These are phyloP conservation scores for Suillus subalutaceus DNA, from an alignment of 768 basidiomycete species.

Conservation along the genomic window DNA sequence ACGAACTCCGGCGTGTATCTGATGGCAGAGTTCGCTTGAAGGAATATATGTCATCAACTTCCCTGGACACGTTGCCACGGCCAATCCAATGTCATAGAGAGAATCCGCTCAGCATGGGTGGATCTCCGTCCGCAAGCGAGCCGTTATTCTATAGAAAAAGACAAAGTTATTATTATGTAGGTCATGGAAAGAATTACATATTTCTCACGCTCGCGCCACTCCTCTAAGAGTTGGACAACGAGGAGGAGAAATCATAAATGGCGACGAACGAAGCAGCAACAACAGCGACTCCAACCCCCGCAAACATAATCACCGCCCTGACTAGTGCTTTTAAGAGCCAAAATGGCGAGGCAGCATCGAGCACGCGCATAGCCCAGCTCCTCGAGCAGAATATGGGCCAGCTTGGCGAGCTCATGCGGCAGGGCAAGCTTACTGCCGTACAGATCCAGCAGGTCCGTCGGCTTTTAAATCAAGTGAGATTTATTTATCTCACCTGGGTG, in stretches of 20 bases:
- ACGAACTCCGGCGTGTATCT: too few relatives aligned
- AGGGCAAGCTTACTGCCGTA: slow-evolving; percentile 71
- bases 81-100: too few relatives aligned
- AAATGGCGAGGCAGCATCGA: slow-evolving; percentile 61
- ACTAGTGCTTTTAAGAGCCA: slow-evolving; percentile 65
- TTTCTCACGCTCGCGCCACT: background rate
- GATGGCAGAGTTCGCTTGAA: too few relatives aligned
- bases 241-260: slow-evolving; percentile 18
- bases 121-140: too few relatives aligned
- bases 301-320: slow-evolving; percentile 61
- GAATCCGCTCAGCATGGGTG: too few relatives aligned
- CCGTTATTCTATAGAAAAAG: too few relatives aligned
- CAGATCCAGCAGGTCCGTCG: slow-evolving; percentile 70
- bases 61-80: too few relatives aligned
- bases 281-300: slow-evolving; percentile 30
- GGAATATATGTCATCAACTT: too few relatives aligned
- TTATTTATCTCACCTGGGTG: slow-evolving; percentile 5
- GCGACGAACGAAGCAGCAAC: slow-evolving; percentile 31
- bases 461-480: slow-evolving; percentile 10
- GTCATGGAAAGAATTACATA: background rate
- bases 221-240: background rate
- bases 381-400: slow-evolving; percentile 71
- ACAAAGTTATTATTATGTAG: too few relatives aligned
- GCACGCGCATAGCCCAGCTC: slow-evolving; percentile 65
- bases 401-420: slow-evolving; percentile 64